Base-by-base conservation (phyloP, 345 rosid genomes). In the Trapa bicornis region DNA sequence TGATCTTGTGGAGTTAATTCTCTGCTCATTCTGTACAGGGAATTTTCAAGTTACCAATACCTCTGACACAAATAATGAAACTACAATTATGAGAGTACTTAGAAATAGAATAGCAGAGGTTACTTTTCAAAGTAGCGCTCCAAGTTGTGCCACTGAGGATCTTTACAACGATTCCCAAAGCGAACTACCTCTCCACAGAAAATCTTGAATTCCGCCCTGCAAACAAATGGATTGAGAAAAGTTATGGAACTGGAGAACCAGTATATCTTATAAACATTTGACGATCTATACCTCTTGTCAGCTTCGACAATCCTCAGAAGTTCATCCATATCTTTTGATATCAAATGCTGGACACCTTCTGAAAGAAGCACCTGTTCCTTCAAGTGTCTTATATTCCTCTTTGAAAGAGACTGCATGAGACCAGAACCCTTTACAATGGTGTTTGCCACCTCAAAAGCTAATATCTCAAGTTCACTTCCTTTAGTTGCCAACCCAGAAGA, bases 101-200 rank as follows among this genome's bases (percentile, higher is more conserved):
- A 58, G 22, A 69, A 6, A 32, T n/a, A 56, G 48, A 37, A 64
- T 53, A 29, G 0, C 41, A 36, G 42, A 39, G 63, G 36, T 77
- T 83, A 92, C 98, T 86, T 89, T 39, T 89, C 88, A 70, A 92
- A 90, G 74, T 89, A 92, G 42, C 97, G 96, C 53, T 86, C 91
- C 73, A 92, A 71, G 75, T 80, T 88, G 79, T 89, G 98, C 98
- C 98, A 92, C 56, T 92, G 96, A 69, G 89, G 84, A 82, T 92
- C 98, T 86, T 88, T 92, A 64, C 89, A 87, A 38, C 88, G 84
- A 83, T 92, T 89, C 71, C 98, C 98, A 75, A 92, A 92, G 65
- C 98, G 95, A 71, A 92, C 87, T 48, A 92, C 96, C 82, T 92
- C 98, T 71, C 91, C 84, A 0, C 87, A 80, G 74, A 92, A 92